A percentile compares a stretch with the other conserved stretches of the same genome.
Evolutionary conservation across 1,284 basidiomycete genomes (phyloP).

Genomic region (Cutaneotrichosporon cyanovorans): DNA sequence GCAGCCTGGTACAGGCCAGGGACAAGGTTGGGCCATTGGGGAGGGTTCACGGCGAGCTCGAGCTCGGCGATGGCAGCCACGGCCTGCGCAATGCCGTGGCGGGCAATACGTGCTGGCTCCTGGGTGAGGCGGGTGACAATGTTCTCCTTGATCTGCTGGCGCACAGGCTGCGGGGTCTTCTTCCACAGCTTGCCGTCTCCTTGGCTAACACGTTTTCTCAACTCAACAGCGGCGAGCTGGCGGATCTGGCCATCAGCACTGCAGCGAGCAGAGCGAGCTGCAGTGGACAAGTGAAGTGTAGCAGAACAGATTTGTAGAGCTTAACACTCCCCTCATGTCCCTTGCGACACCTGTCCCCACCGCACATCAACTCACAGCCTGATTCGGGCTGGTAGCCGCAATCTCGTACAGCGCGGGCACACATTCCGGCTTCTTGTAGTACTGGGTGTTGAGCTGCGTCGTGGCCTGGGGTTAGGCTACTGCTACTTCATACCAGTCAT

Average conservation of each 20-base stretch:
- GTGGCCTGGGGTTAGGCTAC: conserved; percentile 61
- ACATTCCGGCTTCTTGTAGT: conserved; percentile 82
- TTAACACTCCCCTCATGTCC: too few species aligned
- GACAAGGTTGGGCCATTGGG: conserved; percentile 77
- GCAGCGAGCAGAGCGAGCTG: too few species aligned
- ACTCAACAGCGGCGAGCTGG: conserved; percentile 96
- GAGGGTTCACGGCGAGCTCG: conserved; percentile 65
- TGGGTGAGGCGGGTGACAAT: conserved; percentile 70
- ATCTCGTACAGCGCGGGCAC: conserved; percentile 88
- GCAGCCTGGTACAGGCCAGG: conserved; percentile 81
- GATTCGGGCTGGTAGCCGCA: conserved; percentile 71
- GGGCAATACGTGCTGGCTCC: conserved; percentile 74
- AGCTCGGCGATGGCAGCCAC: conserved; percentile 87
- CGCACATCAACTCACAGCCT: conserved; percentile 9
- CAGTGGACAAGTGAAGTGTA: too few species aligned
- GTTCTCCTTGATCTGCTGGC: conserved; percentile 77
- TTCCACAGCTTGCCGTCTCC: conserved; percentile 81
- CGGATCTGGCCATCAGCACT: conserved; percentile 67
- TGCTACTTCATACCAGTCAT: neutral
- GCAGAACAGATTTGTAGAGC: neutral
- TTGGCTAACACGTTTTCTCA: conserved; percentile 81
- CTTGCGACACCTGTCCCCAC: too few species aligned
- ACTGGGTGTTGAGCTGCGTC: conserved; percentile 78
- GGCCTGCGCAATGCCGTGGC: conserved; percentile 83
- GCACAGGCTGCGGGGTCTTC: conserved; percentile 60